A percentile compares a stretch with the other conserved stretches of the same genome.
phyloP scores from a whole-genome alignment of 2,329 filamentous ascomycete species.

The Onygenales sp. region DNA sequence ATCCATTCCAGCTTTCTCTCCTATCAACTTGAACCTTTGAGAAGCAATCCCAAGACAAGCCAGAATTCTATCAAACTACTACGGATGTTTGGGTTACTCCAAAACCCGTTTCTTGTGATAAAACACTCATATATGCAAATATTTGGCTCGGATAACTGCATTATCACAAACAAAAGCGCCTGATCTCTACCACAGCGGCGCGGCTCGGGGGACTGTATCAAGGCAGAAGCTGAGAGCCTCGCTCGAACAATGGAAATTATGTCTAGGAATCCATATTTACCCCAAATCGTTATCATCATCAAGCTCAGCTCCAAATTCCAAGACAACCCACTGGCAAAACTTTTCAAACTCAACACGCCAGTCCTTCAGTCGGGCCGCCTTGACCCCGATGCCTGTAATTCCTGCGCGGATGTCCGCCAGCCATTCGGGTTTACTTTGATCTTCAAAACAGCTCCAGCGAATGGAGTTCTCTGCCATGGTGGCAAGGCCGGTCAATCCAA shows the following conservation, averaged over 20 bases:
- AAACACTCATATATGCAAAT: too few species aligned
- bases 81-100: too few species aligned
- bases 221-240: not conserved
- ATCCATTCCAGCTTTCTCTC: too few species aligned
- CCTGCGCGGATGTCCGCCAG: conserved; percentile 62
- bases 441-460: conserved; percentile 80
- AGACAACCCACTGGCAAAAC: conserved; percentile 83
- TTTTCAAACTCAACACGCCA: conserved; percentile 79
- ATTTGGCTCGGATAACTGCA: too few species aligned
- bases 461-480: conserved; percentile 88
- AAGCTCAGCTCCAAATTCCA: conserved; percentile 51
- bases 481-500: conserved; percentile 77
- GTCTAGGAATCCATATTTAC: too few species aligned
- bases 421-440: conserved; percentile 64
- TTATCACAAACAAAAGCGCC: too few species aligned
- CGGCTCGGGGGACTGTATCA: too few species aligned
- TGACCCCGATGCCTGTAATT: conserved; percentile 58
- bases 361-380: conserved; percentile 63
- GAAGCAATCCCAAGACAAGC: too few species aligned
- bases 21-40: too few species aligned
- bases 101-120: too few species aligned
- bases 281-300: not conserved
- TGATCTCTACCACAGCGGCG: too few species aligned
- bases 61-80: too few species aligned
- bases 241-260: not conserved